Base-by-base conservation (phyloP, 2,329 filamentous ascomycete genomes). In the Ceratocystis papillata region DNA sequence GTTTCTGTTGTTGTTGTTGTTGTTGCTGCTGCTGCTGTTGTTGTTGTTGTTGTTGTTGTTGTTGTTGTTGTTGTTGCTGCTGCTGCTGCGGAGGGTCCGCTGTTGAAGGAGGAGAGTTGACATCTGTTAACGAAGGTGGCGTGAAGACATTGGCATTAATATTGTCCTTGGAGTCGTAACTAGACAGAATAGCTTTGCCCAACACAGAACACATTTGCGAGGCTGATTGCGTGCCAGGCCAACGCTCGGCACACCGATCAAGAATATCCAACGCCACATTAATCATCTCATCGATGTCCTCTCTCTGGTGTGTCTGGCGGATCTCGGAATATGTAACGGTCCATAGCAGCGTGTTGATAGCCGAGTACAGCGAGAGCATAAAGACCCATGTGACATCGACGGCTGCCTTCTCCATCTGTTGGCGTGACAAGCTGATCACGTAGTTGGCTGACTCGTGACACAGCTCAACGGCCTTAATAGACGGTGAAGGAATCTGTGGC, bases 371-470 rank as follows among this genome's bases (percentile, higher is more conserved):
- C 22, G 88, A 86, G 67, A 96, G 82, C 0, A 96, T 84, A 72
- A 96, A 96, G 55, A 96, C 87, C 93, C 93, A 97, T 0, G 92
- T 96, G 68, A 96, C 80, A 72, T 96, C 93, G 10, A 94, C 84
- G 25, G 85, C 86, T 15, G 83, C 82, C 17, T 82, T 85, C 70
- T 87, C 83, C 72, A 96, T 87, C 74, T 96, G 91, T 71, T 88
- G 86, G 72, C 84, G 85, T 57, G 91, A 87, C 73, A 93, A 84
- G 70, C 87, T 82, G 71, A 96, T 89, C 72, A 96, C 92, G 75
- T 85, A 89, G 10, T 86, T 81, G 60, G 90, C 87, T 50, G 90
- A 91, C 59, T 94, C 86, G 72, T 88, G 96, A 73, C 92, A 97
- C 70, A 85, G 87, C 41, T 83, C 78, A 1, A 93, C 93, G 0